These are phyloP conservation scores for Nakazawaea pomicola DNA, from an alignment of 805 yeast species.

Conservation along the genomic window DNA sequence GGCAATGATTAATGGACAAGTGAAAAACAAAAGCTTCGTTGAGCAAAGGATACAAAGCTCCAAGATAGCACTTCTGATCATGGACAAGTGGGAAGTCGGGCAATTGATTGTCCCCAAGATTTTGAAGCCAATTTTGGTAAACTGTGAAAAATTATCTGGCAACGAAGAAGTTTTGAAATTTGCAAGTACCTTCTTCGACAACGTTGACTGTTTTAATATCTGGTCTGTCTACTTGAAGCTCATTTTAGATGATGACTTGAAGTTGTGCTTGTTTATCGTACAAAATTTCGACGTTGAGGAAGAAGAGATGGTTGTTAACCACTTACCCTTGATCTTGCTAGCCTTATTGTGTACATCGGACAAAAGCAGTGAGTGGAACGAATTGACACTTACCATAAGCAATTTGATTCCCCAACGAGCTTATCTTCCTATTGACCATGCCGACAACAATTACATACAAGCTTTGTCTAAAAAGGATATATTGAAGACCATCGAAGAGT, in stretches of 20 bases:
- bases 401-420: conserved; percentile 60
- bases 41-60: conserved; percentile 45
- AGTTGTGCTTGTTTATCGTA: conserved; percentile 54
- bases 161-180: conserved; percentile 47
- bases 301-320: conserved; percentile 77
- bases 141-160: conserved; percentile 34
- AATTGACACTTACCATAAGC: conserved; percentile 38
- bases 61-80: conserved; percentile 62
- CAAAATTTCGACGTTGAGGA: conserved; percentile 70
- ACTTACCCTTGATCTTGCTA: conserved; percentile 67
- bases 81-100: conserved; percentile 96
- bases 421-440: conserved; percentile 47
- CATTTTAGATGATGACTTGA: conserved; percentile 34
- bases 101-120: conserved; percentile 63
- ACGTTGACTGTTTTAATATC: conserved; percentile 74
- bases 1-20: conserved; percentile 34
- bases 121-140: conserved; percentile 56
- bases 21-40: conserved; percentile 18
- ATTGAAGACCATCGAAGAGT: conserved; percentile 25
- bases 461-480: conserved; percentile 15
- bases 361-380: conserved; percentile 26
- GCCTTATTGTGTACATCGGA: conserved; percentile 31
- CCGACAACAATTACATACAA: conserved; percentile 20
- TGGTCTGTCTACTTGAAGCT: conserved; percentile 61
- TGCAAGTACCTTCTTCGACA: conserved; percentile 74